Base-by-base conservation (phyloP, 768 basidiomycete species). In the Xerocomellus dryophilus region DNA sequence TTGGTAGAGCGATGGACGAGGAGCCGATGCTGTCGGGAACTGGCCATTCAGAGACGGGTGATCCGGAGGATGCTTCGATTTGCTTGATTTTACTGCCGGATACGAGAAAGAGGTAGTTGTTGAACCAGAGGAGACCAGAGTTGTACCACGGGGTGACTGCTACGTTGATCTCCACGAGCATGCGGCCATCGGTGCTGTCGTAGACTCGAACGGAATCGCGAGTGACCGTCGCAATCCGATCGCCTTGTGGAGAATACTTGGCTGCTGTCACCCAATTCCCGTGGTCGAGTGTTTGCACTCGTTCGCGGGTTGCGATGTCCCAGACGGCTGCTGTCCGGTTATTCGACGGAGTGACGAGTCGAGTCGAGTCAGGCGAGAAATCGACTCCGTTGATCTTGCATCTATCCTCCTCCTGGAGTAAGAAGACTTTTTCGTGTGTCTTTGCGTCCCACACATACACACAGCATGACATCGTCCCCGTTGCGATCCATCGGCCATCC, bases 361-460 rank as follows among this genome's bases (percentile, higher is more conserved):
- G 39, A 2, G 32, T 35, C n/a, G 43, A 45, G 47, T 53, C 47
- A 10, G 51, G 47, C 2, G 51, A 40, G 43, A 53, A 57, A 15
- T 57, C 56, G 25, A 57, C 34, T 2, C 10, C 53, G 10, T 9
- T 1, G 14, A 29, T 14, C 11, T 0, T 18, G 15, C 2, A 2
- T 1, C 8, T 2, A 12, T 8, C 4, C 9, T 35, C 20, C 5
- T 2, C n/a, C 10, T 18, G 21, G 6, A 0, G 0, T n/a, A n/a
- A n/a, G 6, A 39, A 45, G n/a, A 47, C 40, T 4, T 17, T n/a
- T 25, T 42, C 25, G 46, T 55, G 21, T 21, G 50, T 47, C 18
- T 42, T 15, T 18, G 38, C 39, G 3, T 55, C 43, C 50, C 50
- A 51, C 1, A 51, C 15, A 21, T 14, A 12, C n/a, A 55, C 9